These are phyloP conservation scores for Dorcoceras hygrometricum DNA, from an alignment of 257 asterid genomes.

Conservation along the genomic window DNA sequence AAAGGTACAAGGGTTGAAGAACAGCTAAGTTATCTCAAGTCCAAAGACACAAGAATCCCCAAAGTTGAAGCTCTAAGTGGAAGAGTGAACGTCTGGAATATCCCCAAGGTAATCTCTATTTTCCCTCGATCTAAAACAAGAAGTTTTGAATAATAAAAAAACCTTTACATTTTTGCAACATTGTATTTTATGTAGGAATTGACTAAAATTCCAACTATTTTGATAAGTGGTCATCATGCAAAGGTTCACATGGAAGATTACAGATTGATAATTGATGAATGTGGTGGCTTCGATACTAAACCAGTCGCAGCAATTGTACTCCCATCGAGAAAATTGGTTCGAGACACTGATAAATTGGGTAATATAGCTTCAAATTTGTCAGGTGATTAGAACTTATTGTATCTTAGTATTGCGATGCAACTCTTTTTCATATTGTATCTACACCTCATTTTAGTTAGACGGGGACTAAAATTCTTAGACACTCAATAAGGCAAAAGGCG, in stretches of 20 bases:
- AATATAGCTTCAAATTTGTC: background rate
- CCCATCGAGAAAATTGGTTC: constrained; percentile 68
- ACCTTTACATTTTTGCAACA: background rate
- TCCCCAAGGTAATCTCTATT: constrained; percentile 59
- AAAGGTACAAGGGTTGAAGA: constrained; percentile 48
- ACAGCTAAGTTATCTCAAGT: constrained; percentile 62
- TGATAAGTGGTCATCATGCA: constrained; percentile 84
- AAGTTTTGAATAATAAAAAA: background rate
- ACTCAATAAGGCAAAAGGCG: too few relatives aligned
- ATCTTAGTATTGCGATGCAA: background rate
- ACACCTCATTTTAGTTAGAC: background rate
- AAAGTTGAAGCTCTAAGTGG: constrained; percentile 83
- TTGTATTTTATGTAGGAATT: constrained; percentile 44
- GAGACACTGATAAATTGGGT: constrained; percentile 50
- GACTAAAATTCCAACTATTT: constrained; percentile 45
- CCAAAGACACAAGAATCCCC: constrained; percentile 79
- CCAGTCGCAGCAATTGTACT: constrained; percentile 81
- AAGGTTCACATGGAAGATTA: constrained; percentile 61
- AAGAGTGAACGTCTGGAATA: constrained; percentile 79
- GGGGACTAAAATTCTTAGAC: background rate
- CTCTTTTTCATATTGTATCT: background rate
- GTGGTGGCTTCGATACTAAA: constrained; percentile 66
- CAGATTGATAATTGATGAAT: constrained; percentile 70
- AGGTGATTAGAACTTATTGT: background rate
- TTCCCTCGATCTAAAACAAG: background rate